Evolutionary conservation across 345 rosid species (phyloP).

Genomic region (Capsella bursapastoris): DNA sequence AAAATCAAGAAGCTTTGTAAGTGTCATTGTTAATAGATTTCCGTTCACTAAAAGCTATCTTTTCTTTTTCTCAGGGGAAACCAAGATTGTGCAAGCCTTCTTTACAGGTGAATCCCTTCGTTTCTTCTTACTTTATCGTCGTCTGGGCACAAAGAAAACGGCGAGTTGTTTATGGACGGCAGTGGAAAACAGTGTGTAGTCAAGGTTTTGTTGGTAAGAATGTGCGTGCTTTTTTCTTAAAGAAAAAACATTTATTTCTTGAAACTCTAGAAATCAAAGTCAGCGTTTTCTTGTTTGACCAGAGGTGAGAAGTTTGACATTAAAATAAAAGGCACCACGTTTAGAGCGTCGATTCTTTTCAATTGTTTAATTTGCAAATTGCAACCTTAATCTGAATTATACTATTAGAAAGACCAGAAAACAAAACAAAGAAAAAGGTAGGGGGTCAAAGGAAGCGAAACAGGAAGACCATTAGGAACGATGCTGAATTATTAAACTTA

Average conservation of each 20-base stretch:
- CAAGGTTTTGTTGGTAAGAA: constrained; percentile 7
- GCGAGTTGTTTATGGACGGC: background rate
- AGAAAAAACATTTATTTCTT: background rate
- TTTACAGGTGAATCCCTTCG: background rate
- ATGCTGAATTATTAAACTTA: background rate
- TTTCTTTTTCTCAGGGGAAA: constrained; percentile 13
- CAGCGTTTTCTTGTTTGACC: constrained; percentile 35
- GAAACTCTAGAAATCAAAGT: background rate
- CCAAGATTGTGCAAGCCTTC: background rate
- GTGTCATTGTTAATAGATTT: background rate
- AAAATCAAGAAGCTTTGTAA: background rate
- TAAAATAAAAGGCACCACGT: constrained; percentile 18
- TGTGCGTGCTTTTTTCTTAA: background rate
- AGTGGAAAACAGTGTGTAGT: constrained; percentile 5
- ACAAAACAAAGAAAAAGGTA: too few species aligned
- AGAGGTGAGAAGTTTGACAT: background rate
- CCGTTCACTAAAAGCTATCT: background rate
- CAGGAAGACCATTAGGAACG: background rate
- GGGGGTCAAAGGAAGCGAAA: background rate
- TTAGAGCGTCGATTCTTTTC: background rate
- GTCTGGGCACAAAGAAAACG: background rate
- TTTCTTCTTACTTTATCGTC: background rate
- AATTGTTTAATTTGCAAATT: too few species aligned
- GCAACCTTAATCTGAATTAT: too few species aligned
- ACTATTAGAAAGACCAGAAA: too few species aligned